Evolutionary conservation across 257 asterid genomes (phyloP), one percentile per base, ranked within the genome.

Genomic region (Nicotiana benthamiana): DNA sequence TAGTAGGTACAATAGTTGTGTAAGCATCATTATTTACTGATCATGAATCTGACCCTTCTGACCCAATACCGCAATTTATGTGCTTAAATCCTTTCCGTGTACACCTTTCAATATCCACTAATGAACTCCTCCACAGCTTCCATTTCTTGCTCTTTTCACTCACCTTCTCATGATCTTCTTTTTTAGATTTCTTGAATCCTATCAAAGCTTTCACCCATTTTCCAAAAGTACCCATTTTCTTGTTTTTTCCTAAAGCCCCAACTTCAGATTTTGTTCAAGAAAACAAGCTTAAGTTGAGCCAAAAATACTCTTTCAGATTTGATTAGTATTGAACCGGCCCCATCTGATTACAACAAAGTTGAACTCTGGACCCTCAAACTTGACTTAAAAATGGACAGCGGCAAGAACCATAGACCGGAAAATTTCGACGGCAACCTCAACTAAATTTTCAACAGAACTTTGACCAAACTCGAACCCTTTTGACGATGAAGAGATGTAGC

Each of bases 171-270:
- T 84, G 79, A 62, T 90, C 94, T 26, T 94, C 96, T 83, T 89
- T 94, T 72, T 94, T 95, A 36, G 87, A 77, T 80, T 94, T 94
- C 90, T 90, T 94, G 83, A 87, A 83, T 22, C 98, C 97, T 57
- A 91, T 88, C 85, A 94, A 65, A 12, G 94, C 90, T 85, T 93
- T 94, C 51, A 94, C 92, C 98, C 98, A 94, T 85, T 90, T 94
- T 65, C 94, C 96, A 8, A 97, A 93, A 89, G 93, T 89, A 80
- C 94, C 94, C 97, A 93, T 94, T 86, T 46, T 81, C 59, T 74
- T 60, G 57, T 74, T 82, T 9, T 51, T 85, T 82, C 65, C 79
- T 52, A 20, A 59, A 68, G 22, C 9, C 64, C 83, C 83, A 80
- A 75, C 66, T 52, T 53, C 78, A 40, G 79, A 78, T 72, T 64